These are phyloP conservation scores for Schoenoplectus triqueter DNA, from an alignment of 202 grass and related monocot genomes.

Conservation along the genomic window DNA sequence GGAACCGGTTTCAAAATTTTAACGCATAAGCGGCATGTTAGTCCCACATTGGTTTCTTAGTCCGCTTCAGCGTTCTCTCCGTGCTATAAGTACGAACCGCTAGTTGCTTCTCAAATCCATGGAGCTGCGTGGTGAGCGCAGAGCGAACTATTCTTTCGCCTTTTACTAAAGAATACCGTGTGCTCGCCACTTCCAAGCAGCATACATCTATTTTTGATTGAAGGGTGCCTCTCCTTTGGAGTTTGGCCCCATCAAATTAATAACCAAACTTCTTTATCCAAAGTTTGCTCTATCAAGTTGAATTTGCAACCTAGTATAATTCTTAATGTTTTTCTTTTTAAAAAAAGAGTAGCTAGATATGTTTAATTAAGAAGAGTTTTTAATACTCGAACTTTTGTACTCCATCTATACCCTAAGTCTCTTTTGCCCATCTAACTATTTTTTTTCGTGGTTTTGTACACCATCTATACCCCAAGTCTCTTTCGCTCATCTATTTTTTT, in stretches of 20 bases:
- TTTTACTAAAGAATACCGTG: constrained; percentile 92
- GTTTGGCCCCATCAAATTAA: background rate
- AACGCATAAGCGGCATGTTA: background rate
- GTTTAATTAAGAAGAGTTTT: no score
- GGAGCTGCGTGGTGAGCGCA: constrained; percentile 67
- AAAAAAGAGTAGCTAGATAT: no score
- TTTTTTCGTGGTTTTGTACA: no score
- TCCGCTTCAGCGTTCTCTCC: background rate
- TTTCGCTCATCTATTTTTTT: no score
- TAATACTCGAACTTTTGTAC: no score
- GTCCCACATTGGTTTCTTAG: background rate
- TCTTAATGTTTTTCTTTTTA: no score
- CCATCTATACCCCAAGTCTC: no score
- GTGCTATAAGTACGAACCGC: background rate
- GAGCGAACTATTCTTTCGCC: constrained; percentile 84
- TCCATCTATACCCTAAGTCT: no score
- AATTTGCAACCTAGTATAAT: no score
- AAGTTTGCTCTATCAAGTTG: no score
- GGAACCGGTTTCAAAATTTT: background rate
- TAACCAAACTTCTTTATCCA: no score
- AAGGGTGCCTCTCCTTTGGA: background rate
- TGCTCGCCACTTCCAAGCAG: constrained; percentile 28
- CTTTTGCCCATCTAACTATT: no score
- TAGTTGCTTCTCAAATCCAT: background rate
- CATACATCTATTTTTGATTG: background rate